Evolutionary conservation across 2,329 filamentous ascomycete species (phyloP).

Genomic region (Talaromyces marneffei): DNA sequence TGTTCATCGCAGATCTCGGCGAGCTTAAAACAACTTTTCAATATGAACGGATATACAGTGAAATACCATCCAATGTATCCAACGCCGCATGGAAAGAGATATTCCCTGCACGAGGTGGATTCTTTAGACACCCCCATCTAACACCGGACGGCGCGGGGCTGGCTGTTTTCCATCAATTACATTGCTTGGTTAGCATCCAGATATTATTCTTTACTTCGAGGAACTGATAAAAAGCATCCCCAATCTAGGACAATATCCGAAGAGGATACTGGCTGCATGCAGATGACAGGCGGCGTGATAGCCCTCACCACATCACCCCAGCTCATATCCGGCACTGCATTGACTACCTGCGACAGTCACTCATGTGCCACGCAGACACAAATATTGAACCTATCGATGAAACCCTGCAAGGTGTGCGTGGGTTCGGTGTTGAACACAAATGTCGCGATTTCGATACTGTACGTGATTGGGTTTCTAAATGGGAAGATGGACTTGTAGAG

Average conservation of each 20-base stretch:
- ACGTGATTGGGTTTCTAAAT: neutral
- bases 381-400: neutral
- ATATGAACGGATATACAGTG: neutral
- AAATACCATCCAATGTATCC: neutral
- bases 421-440: neutral
- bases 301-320: neutral
- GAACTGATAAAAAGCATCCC: neutral
- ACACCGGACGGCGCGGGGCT: slow-evolving; percentile 1
- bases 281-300: neutral
- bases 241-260: neutral
- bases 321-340: slow-evolving; percentile 6
- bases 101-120: neutral
- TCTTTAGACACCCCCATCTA: slow-evolving; percentile 5
- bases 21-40: neutral
- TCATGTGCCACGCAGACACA: slow-evolving; percentile 5
- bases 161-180: slow-evolving; percentile 9
- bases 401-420: neutral
- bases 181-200: neutral
- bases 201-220: neutral
- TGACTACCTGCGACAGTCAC: slow-evolving; percentile 3
- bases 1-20: neutral
- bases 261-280: neutral
- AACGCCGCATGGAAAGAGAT: neutral
- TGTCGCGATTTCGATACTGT: neutral
- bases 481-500: neutral